Base-by-base conservation (phyloP, 2,329 filamentous ascomycete genomes). In the Talaromyces atroroseus region DNA sequence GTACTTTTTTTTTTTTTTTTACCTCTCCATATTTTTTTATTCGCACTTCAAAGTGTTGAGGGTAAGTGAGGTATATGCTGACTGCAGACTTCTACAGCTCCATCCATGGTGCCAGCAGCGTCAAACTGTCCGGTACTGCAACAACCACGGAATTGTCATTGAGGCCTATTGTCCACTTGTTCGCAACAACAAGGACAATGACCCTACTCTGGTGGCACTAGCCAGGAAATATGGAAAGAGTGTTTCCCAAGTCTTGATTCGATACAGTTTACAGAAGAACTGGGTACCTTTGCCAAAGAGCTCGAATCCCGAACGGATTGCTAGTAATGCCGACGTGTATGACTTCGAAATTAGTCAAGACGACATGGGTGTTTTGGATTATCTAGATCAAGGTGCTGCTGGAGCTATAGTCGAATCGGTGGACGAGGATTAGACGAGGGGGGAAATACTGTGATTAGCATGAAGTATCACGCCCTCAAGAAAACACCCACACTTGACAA, bases 261-360 rank as follows among this genome's bases (percentile, higher is more conserved):
- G 90, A 60, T 96, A 90, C 81, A 88, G 87, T 63, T 71, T 95
- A 71, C 88, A 95, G 72, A 92, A 89, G 74, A 87, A 83, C 3
- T 85, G 83, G 69, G 79, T 88, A 34, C 87, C 87, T 47, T 74
- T 91, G 59, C 86, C 88, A 21, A 91, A 91, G 80, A 89, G 85
- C 59, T 86, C 87, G 50, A 87, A 82, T 4, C 79, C 83, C 0
- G 81, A 79, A 29, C 78, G 87, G 12, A 90, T 91, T 60, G 74
- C 77, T 58, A 80, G 84, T 66, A 92, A 91, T 64, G 77, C 78
- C 0, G 73, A 84, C 54, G 76, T 88, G 0, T 88, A 80, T 67
- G 77, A 77, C 54, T 88, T 88, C 65, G 74, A 78, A 32, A 71
- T 89, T 14, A 73, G 71, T 5, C 66, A 72, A 14, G 78, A 80